Evolutionary conservation across 257 asterid species (phyloP).

Genomic region (Thymus quinquecostatus): DNA sequence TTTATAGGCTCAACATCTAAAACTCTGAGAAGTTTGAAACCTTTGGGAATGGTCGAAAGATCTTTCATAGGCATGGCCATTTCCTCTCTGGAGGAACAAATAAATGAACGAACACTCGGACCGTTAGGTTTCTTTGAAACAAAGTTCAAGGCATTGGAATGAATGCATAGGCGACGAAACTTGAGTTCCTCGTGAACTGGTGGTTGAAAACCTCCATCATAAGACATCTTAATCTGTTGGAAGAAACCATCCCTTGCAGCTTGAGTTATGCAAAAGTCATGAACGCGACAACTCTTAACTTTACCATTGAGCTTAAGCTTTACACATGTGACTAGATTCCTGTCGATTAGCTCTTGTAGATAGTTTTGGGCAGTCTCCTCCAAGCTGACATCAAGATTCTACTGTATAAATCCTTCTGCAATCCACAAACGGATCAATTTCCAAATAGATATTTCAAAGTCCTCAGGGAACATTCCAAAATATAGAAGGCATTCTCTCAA

Average conservation of each 20-base stretch:
- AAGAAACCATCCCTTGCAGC: conserved; percentile 25
- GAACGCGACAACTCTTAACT: conserved; percentile 41
- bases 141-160: not conserved
- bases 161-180: conserved; percentile 39
- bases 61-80: conserved; percentile 13
- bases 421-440: conserved; percentile 40
- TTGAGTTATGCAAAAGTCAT: conserved; percentile 41
- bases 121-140: not conserved
- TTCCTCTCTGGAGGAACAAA: conserved; percentile 25
- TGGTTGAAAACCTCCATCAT: not conserved
- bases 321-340: conserved; percentile 35
- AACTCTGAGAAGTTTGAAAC: conserved; percentile 42
- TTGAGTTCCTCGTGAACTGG: not conserved
- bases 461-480: conserved; percentile 29
- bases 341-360: conserved; percentile 30
- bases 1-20: conserved; percentile 38
- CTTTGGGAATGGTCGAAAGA: conserved; percentile 35
- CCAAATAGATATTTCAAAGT: conserved; percentile 31
- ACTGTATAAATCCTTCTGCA: conserved; percentile 44
- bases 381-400: not conserved
- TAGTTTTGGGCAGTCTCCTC: conserved; percentile 37
- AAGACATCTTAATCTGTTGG: conserved; percentile 3
- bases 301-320: not conserved
- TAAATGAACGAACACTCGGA: conserved; percentile 34
- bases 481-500: conserved; percentile 50